Percentiles rank a stretch among this genome's conserved stretches.
Evolutionary conservation across 768 basidiomycete genomes (phyloP).

Genomic region (Crepidotus variabilis): DNA sequence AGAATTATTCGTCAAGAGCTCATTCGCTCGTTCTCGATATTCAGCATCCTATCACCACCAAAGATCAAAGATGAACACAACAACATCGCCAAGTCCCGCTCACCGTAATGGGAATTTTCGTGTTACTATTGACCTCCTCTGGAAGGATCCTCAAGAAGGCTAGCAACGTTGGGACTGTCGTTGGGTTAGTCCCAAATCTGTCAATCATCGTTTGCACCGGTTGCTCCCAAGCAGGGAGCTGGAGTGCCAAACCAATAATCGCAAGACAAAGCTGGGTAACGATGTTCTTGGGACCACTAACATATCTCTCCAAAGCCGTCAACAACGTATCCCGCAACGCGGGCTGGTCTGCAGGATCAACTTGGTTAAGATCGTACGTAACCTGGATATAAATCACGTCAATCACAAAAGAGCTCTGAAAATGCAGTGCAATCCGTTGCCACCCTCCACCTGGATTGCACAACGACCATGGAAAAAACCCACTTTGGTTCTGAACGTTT

Average conservation of each 20-base stretch:
- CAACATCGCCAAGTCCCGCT: conserved; percentile 26
- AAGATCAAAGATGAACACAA: neutral
- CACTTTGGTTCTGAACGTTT: conserved; percentile 94
- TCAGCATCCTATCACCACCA: conserved; percentile 60
- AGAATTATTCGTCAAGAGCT: conserved; percentile 66
- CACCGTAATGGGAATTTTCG: conserved; percentile 85
- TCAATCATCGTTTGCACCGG: conserved; percentile 81
- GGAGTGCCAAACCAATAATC: conserved; percentile 85
- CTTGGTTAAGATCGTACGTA: conserved; percentile 90
- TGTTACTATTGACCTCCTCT: conserved; percentile 82
- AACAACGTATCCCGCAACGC: conserved; percentile 88
- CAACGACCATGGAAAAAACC: conserved; percentile 20
- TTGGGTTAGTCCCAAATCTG: conserved; percentile 78
- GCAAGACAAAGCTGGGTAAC: conserved; percentile 89
- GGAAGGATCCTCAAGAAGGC: conserved; percentile 90
- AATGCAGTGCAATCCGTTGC: neutral
- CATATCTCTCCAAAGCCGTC: conserved; percentile 67
- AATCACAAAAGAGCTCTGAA: conserved; percentile 2
- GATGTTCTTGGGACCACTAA: conserved; percentile 76
- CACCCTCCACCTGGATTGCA: conserved; percentile 7
- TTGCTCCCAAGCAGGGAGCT: conserved; percentile 82
- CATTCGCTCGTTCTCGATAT: conserved; percentile 55
- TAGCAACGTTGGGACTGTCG: conserved; percentile 77
- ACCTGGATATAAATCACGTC: conserved; percentile 49
- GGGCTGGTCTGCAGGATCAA: conserved; percentile 66